These are phyloP conservation scores for Anthoceros angustus DNA, from an alignment of 225 moss, liverwort and hornwort genomes.

Conservation along the genomic window DNA sequence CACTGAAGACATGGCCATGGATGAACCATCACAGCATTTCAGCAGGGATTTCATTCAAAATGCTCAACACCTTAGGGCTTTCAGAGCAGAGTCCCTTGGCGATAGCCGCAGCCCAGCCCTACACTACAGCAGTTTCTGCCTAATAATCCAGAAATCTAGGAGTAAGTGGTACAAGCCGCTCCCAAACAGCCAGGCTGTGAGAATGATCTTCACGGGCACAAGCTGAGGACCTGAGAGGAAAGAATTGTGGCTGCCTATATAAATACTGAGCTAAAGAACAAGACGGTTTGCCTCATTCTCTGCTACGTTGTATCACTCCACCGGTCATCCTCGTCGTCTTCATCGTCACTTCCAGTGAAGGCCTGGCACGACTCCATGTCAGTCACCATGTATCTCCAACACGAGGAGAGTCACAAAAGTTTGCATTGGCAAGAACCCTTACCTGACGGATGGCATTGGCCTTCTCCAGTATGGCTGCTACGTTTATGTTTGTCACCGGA, in stretches of 20 bases:
- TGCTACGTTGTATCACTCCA: conserved; percentile 41
- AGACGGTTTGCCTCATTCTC: background rate
- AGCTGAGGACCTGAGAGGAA: no score
- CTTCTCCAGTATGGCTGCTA: conserved; percentile 87
- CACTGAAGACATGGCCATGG: background rate
- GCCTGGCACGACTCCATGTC: conserved; percentile 30
- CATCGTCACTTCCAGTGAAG: conserved; percentile 71
- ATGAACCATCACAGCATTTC: no score
- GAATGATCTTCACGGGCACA: no score
- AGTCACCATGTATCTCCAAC: background rate
- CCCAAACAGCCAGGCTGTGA: no score
- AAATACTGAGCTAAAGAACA: no score
- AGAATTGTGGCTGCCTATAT: no score
- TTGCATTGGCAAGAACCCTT: background rate
- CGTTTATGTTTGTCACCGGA: conserved; percentile 58
- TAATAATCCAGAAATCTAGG: no score
- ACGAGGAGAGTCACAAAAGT: background rate
- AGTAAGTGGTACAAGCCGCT: no score
- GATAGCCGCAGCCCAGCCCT: background rate
- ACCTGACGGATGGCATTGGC: conserved; percentile 94
- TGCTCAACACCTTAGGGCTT: background rate
- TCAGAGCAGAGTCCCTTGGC: background rate
- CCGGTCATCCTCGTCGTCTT: conserved; percentile 60
- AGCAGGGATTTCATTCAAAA: background rate
- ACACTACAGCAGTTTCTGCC: no score